These are phyloP conservation scores for Fraxinus sp. DNA, from an alignment of 305 asterid species.

Conservation along the genomic window DNA sequence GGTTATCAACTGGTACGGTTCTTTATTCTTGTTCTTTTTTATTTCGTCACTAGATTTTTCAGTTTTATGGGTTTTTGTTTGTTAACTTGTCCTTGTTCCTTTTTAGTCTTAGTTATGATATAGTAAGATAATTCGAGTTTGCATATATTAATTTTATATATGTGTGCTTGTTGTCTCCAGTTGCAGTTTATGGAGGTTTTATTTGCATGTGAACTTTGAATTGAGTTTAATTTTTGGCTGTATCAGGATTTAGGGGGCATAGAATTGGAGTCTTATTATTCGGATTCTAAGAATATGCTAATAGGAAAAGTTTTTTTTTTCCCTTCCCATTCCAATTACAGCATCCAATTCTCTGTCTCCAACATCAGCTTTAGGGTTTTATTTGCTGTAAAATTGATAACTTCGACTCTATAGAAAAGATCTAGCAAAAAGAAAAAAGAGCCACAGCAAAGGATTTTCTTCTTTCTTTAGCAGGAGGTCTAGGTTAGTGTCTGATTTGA, in stretches of 20 bases:
- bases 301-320: neutral
- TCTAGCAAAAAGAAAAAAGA: neutral
- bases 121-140: neutral
- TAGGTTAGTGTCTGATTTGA: neutral
- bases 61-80: neutral
- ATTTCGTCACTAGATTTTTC: neutral
- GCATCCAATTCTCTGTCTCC: neutral
- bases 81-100: neutral
- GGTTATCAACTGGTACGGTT: conserved; percentile 21
- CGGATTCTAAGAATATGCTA: neutral
- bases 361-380: neutral
- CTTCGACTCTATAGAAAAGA: neutral
- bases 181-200: neutral
- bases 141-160: neutral
- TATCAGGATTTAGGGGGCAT: neutral
- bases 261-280: neutral
- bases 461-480: neutral
- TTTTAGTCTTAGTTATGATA: neutral
- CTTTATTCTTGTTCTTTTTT: neutral
- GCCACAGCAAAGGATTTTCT: neutral
- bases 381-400: neutral
- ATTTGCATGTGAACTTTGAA: neutral
- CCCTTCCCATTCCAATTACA: neutral
- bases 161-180: neutral
- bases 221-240: neutral